Evolutionary conservation across 2,329 filamentous ascomycete genomes (phyloP), one percentile per base, ranked within the genome.

Genomic region (Didymellaceae sp.): DNA sequence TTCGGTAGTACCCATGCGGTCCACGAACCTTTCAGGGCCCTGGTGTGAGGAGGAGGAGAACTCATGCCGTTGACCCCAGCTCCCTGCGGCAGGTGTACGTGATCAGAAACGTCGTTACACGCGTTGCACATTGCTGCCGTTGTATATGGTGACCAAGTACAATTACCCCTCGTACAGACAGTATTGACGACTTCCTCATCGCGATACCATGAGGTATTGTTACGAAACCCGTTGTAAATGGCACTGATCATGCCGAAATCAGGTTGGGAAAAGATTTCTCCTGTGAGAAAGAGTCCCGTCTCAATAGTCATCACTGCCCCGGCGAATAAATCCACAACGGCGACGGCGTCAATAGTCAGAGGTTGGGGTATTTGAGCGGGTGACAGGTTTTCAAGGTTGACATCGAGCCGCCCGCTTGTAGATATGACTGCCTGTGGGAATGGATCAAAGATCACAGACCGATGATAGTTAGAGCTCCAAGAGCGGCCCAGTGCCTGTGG

Each of bases 181-280:
- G 6, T 39, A 16, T 18, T 45, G 7, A 31, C 44, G 40, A 21
- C 10, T 28, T 28, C 10, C 5, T 28, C 40, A 13, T 24, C 21
- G 14, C 10, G 4, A 7, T 18, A 17, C 40, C 14, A 33, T 13
- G 18, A 18, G 9, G 17, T 25, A 14, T 10, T 13, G 11, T 54
- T 52, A 6, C 43, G 26, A 17, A 56, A 57, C 0, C 55, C 55
- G n/a, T 30, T 43, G 13, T 58, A 49, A 10, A 58, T 43, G 3
- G 55, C 45, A 41, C 55, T 58, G 6, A 54, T 28, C 1, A 54
- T 43, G 1, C 55, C 49, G 21, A 58, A 54, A 14, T 56, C 55
- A 18, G 50, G 26, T 28, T 28, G 26, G 5, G 26, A 5, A 28
- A 13, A 8, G 5, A 13, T 9, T 9, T 13, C 26, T 5, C 26